Base-by-base conservation (phyloP, 371 early-diverging fungal species). In the Blastocladiella emersonii region DNA sequence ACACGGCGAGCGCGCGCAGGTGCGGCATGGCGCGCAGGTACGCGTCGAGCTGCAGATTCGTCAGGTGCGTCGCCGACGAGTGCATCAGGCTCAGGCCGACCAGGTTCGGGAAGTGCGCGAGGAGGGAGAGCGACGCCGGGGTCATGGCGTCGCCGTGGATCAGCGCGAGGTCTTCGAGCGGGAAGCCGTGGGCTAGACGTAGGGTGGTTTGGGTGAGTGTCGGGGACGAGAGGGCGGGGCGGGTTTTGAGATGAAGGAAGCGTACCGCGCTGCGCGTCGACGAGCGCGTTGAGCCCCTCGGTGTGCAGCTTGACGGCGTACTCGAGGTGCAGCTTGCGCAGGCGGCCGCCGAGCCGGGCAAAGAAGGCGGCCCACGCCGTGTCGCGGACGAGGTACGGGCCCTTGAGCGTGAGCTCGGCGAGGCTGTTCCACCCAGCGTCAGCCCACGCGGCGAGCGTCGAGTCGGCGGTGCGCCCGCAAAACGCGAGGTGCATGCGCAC, bases 401-500 rank as follows among this genome's bases (percentile, higher is more conserved):
- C 94, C 10, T 82, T 78, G 23, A 92, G 72, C 3, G 78, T 76
- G 39, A 92, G 63, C 0, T 79, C 72, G 3, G 69, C 67, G 30
- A 93, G 74, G 8, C 71, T 21, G 0, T 63, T 68, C 1, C 66
- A 37, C 32, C 90, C 65, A 0, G 78, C 78, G 1, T 67, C 62
- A 32, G 10, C 23, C 53, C 53, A 51, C 32, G 53, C 27, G 3
- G 15, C 53, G 23, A 51, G 4, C 27, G 53, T 51, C 30, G 27
- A 1, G 62, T 87, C 83, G 34, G 73, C 72, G 72, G 91, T 81
- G 12, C 84, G 81, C 0, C 94, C 94, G 64, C 94, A 92, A 49
- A 85, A 80, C 48, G 78, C 75, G 55, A 93, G 76, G 23, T 80
- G 74, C 32, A 93, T 72, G 0, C 63, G 64, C 45, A 75, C 72